Conservation (phyloP, 768 basidiomycete genomes). For the Leccinellum luteum region DNA sequence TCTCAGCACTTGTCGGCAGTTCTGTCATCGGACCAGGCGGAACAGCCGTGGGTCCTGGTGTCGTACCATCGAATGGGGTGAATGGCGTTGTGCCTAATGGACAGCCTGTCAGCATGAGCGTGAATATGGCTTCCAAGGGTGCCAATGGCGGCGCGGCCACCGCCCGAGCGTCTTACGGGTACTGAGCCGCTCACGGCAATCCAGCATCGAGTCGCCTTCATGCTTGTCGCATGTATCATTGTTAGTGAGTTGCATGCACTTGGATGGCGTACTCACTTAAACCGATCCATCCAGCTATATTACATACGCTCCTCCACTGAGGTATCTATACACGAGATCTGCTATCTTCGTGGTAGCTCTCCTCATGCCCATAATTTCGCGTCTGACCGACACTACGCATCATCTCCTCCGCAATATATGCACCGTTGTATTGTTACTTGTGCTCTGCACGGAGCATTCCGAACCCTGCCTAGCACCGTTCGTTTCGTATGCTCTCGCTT, state of each 20-base stretch:
- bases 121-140: conserved; percentile 39
- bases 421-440: conserved; percentile 10
- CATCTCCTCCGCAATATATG: conserved; percentile 8
- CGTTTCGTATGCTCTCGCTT: conserved; percentile 4
- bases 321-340: conserved; percentile 20
- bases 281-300: conserved; percentile 12
- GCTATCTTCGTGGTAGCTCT: conserved; percentile 17
- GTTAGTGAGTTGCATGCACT: conserved; percentile 15
- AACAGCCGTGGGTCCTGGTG: conserved; percentile 29
- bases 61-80: conserved; percentile 27
- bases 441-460: conserved; percentile 5
- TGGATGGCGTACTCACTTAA: background rate
- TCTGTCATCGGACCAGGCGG: conserved; percentile 48
- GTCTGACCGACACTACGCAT: conserved; percentile 12
- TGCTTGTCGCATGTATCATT: conserved; percentile 7
- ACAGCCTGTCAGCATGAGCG: conserved; percentile 43
- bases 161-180: conserved; percentile 40
- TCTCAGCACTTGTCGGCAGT: conserved; percentile 71
- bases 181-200: conserved; percentile 23
- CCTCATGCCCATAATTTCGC: conserved; percentile 17
- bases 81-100: conserved; percentile 29
- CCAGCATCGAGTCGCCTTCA: conserved; percentile 1
- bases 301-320: conserved; percentile 13
- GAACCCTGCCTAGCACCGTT: background rate
- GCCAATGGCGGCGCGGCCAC: conserved; percentile 31